These are phyloP conservation scores for Parathielavia appendiculata DNA, from an alignment of 495 filamentous ascomycete genomes.

Conservation along the genomic window DNA sequence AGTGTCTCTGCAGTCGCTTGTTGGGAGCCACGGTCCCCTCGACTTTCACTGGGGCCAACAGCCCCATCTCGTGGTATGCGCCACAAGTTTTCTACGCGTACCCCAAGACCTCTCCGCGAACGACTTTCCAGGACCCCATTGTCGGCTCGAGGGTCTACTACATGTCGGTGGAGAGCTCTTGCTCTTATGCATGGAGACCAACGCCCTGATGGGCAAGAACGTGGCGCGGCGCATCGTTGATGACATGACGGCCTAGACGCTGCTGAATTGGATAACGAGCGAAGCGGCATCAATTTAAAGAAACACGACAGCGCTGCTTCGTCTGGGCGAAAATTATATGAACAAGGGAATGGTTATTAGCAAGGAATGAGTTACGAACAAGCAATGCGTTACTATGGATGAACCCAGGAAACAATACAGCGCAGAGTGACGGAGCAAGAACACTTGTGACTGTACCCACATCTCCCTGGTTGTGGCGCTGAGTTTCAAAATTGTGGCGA, in stretches of 20 bases:
- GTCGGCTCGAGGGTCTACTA: slow-evolving; percentile 73
- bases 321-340: not conserved
- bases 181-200: slow-evolving; percentile 98
- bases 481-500: slow-evolving; percentile 8
- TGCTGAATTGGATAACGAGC: not conserved
- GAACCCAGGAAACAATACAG: too few species aligned
- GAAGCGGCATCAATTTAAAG: not conserved
- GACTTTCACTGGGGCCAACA: slow-evolving; percentile 26
- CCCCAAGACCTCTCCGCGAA: slow-evolving; percentile 72
- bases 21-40: slow-evolving; percentile 45
- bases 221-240: slow-evolving; percentile 75
- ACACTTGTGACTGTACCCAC: not conserved
- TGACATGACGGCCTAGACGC: slow-evolving; percentile 29
- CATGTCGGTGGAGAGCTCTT: slow-evolving; percentile 90
- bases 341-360: too few species aligned
- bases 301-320: not conserved
- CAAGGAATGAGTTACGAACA: too few species aligned
- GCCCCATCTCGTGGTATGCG: slow-evolving; percentile 73
- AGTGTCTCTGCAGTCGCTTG: slow-evolving; percentile 20
- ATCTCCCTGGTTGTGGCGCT: slow-evolving; percentile 9
- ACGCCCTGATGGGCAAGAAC: slow-evolving; percentile 90
- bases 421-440: too few species aligned
- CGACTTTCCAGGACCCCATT: slow-evolving; percentile 79
- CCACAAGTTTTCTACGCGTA: slow-evolving; percentile 71
- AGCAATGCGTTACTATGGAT: too few species aligned